Evolutionary conservation across 2,329 filamentous ascomycete genomes (phyloP).

Genomic region (Pseudogymnoascus sp.): DNA sequence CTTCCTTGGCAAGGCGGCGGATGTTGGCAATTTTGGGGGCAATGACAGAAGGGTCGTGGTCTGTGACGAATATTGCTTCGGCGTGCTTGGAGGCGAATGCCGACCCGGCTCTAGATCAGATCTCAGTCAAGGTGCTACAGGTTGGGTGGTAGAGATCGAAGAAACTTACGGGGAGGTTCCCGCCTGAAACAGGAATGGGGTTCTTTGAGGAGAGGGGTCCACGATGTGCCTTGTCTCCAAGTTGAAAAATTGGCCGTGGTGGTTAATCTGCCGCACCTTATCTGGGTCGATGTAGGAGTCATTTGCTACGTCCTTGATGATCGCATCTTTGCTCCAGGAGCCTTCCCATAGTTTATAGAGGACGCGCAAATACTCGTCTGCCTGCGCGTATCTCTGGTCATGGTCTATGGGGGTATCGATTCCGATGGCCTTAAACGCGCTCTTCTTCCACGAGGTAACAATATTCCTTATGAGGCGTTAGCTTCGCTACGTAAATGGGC

Average conservation of each 20-base stretch:
- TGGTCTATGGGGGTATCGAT: conserved; percentile 49
- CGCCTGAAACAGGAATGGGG: conserved; percentile 61
- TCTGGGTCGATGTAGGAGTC: conserved; percentile 49
- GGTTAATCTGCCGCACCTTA: conserved; percentile 55
- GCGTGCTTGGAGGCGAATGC: conserved; percentile 59
- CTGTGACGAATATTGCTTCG: conserved; percentile 60
- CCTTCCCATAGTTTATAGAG: conserved; percentile 60
- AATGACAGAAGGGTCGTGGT: conserved; percentile 51
- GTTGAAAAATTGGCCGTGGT: conserved; percentile 52
- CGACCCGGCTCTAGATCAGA: conserved; percentile 44
- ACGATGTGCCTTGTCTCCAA: conserved; percentile 57
- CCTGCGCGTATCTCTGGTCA: conserved; percentile 55
- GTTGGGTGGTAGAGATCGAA: conserved; percentile 44
- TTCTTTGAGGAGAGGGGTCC: conserved; percentile 57
- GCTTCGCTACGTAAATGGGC: conserved; percentile 55
- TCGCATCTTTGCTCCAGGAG: conserved; percentile 60
- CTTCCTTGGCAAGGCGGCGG: conserved; percentile 41
- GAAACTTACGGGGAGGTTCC: conserved; percentile 55
- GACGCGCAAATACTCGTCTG: conserved; percentile 55
- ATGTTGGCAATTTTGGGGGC: conserved; percentile 54
- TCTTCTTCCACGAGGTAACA: conserved; percentile 54
- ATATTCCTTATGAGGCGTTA: conserved; percentile 51
- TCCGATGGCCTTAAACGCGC: conserved; percentile 54
- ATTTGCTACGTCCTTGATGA: conserved; percentile 46
- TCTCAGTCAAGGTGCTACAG: conserved; percentile 44